A percentile compares a stretch with the other conserved stretches of the same genome.
phyloP scores from a whole-genome alignment of 345 rosid genomes.

The Salix purpurea region DNA sequence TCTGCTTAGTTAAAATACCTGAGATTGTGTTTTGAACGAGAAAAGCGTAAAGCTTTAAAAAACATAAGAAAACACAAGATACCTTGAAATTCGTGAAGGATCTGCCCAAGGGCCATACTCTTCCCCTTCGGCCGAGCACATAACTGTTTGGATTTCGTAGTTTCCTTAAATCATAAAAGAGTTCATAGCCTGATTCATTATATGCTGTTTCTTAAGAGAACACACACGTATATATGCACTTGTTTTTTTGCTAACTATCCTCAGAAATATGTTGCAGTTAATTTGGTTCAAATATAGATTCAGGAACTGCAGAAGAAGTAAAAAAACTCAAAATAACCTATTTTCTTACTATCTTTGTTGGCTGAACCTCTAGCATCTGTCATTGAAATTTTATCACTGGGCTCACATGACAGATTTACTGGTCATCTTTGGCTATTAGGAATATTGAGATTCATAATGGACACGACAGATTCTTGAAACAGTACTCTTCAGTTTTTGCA shows the following conservation, averaged over 20 bases:
- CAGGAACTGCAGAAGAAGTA: neutral
- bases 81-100: neutral
- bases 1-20: neutral
- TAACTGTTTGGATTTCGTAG: neutral
- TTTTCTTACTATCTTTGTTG: neutral
- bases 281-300: neutral
- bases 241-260: neutral
- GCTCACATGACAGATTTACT: neutral
- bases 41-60: neutral
- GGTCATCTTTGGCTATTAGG: neutral
- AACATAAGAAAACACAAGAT: neutral
- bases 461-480: neutral
- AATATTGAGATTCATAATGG: neutral
- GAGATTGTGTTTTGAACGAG: neutral
- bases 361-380: neutral
- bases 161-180: neutral
- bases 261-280: neutral
- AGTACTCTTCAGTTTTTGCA: neutral
- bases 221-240: neutral
- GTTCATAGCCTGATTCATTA: neutral
- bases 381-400: neutral
- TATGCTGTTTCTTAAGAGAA: neutral
- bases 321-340: neutral
- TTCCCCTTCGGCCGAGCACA: neutral
- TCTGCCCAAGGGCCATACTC: neutral